These are phyloP conservation scores for Whalleya microplaca DNA, from an alignment of 2,329 filamentous ascomycete genomes.

Conservation along the genomic window DNA sequence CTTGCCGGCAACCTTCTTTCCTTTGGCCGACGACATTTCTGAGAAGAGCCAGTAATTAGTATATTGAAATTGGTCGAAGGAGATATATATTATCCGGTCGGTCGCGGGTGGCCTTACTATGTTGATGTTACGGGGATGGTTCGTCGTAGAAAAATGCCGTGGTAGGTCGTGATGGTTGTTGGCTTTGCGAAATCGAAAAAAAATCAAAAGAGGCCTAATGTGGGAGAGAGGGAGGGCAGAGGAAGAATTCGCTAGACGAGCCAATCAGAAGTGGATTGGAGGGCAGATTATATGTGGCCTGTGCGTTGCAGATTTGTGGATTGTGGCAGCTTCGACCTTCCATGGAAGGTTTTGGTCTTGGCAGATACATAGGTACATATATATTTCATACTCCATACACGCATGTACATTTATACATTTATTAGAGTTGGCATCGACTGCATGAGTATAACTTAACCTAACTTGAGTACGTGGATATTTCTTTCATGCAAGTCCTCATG, in stretches of 20 bases:
- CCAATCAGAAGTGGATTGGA: constrained; percentile 34
- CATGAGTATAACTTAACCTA: too few species aligned
- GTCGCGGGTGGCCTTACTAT: constrained; percentile 28
- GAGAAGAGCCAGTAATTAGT: constrained; percentile 14
- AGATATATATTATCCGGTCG: background rate
- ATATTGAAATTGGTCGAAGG: constrained; percentile 6
- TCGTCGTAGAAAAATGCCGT: constrained; percentile 34
- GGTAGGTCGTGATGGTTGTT: constrained; percentile 30
- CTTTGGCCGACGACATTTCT: constrained; percentile 64
- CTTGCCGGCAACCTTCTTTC: constrained; percentile 73
- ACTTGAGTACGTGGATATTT: too few species aligned
- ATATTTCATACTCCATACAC: too few species aligned
- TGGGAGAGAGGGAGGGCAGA: constrained; percentile 37
- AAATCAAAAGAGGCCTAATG: constrained; percentile 30
- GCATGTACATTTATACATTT: too few species aligned
- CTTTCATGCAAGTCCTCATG: too few species aligned
- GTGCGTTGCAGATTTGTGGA: constrained; percentile 12
- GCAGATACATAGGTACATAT: too few species aligned
- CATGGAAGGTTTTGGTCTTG: too few species aligned
- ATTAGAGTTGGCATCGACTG: too few species aligned
- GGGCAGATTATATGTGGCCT: constrained; percentile 17
- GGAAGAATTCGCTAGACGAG: constrained; percentile 34
- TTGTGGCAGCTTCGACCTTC: background rate
- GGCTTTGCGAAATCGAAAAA: constrained; percentile 35
- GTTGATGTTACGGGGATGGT: constrained; percentile 30